These are phyloP conservation scores for Yamagishiella unicocca DNA, from an alignment of 139 green algal species.

Conservation along the genomic window DNA sequence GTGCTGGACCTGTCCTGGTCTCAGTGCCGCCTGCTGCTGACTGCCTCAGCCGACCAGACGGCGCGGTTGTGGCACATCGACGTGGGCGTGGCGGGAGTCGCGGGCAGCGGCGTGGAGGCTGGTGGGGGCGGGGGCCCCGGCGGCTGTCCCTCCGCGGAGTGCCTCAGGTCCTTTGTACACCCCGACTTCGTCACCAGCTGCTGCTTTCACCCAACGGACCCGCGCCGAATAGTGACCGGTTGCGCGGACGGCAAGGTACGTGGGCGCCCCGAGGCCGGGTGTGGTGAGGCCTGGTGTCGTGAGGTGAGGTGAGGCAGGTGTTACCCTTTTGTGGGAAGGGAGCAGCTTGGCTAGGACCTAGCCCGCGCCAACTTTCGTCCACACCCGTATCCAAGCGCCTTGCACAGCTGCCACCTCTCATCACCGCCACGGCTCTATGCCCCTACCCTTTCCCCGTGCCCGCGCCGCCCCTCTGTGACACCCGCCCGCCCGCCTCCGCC, in stretches of 20 bases:
- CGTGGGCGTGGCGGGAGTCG: slow-evolving; percentile 44
- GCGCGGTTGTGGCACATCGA: slow-evolving; percentile 92
- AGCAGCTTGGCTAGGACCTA: too few relatives aligned
- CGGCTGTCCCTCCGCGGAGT: slow-evolving; percentile 56
- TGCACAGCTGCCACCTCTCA: too few relatives aligned
- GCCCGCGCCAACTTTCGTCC: too few relatives aligned
- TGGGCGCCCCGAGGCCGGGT: background rate
- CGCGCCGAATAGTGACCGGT: slow-evolving; percentile 80
- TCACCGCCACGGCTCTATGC: too few relatives aligned
- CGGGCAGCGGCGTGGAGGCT: background rate
- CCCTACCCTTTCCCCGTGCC: too few relatives aligned
- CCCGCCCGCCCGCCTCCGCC: background rate
- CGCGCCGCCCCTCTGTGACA: background rate
- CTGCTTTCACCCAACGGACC: slow-evolving; percentile 87
- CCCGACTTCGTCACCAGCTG: slow-evolving; percentile 87
- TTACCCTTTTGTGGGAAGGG: too few relatives aligned
- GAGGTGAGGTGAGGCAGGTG: too few relatives aligned
- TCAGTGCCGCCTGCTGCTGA: slow-evolving; percentile 84
- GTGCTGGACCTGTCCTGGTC: slow-evolving; percentile 94
- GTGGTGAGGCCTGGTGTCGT: too few relatives aligned
- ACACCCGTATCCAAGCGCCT: too few relatives aligned
- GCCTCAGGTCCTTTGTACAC: slow-evolving; percentile 83
- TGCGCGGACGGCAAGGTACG: slow-evolving; percentile 47
- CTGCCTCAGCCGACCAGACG: slow-evolving; percentile 88
- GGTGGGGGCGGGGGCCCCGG: background rate